phyloP scores from a whole-genome alignment of 169 alveolate species.

The Plasmodium berghei region DNA sequence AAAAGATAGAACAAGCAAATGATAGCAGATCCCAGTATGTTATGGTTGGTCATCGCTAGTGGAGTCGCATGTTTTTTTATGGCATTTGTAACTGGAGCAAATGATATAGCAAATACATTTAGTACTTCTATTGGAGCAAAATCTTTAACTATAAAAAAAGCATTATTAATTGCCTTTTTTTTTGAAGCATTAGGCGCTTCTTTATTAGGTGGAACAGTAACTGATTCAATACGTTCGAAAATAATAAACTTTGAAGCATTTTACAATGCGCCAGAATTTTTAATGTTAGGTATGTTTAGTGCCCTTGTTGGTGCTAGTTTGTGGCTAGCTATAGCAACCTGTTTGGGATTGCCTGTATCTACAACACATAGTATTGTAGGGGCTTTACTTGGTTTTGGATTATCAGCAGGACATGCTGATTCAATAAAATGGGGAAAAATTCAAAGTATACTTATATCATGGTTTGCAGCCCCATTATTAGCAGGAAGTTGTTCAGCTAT shows the following conservation, averaged over 20 bases:
- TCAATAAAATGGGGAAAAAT: constrained; percentile 87
- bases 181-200: constrained; percentile 89
- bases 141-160: constrained; percentile 83
- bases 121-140: constrained; percentile 89
- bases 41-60: constrained; percentile 87
- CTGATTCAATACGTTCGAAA: constrained; percentile 87
- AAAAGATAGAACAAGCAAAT: constrained; percentile 67
- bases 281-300: constrained; percentile 90
- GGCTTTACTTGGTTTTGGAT: constrained; percentile 89
- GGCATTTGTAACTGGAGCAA: constrained; percentile 90
- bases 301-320: constrained; percentile 86
- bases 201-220: constrained; percentile 90
- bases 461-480: constrained; percentile 86
- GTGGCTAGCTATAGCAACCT: constrained; percentile 88
- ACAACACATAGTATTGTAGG: constrained; percentile 91
- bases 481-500: constrained; percentile 71
- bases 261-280: constrained; percentile 83
- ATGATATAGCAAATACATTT: constrained; percentile 91
- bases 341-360: constrained; percentile 89
- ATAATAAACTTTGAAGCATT: constrained; percentile 86
- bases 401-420: constrained; percentile 84
- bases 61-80: constrained; percentile 82
- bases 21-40: constrained; percentile 82
- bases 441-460: constrained; percentile 82
- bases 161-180: constrained; percentile 85